Conservation (phyloP, 208 protist species). For the Angomonas ambiguus region DNA sequence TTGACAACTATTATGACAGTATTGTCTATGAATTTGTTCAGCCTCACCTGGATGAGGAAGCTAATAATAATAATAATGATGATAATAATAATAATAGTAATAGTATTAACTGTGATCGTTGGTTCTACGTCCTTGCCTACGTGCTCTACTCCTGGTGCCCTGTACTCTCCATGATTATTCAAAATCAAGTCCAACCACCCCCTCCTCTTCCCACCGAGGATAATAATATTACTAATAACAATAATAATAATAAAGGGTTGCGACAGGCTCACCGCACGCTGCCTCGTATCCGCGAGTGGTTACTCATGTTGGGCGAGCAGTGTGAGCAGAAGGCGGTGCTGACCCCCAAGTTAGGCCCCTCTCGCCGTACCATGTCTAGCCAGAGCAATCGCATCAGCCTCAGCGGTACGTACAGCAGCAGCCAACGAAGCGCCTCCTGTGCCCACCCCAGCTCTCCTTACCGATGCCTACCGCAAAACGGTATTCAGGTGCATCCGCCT, state of each 20-base stretch:
- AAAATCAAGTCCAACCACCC: not conserved
- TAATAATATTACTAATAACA: not conserved
- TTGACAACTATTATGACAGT: not conserved
- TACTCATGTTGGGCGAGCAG: no score
- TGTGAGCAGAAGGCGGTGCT: no score
- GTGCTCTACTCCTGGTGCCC: not conserved
- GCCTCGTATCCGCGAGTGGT: no score
- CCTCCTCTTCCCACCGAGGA: not conserved
- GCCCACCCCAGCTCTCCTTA: no score
- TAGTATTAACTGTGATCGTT: not conserved
- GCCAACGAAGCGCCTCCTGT: no score
- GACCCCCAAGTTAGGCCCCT: no score
- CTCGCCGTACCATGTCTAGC: no score
- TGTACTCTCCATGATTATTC: not conserved
- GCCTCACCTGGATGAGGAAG: no score
- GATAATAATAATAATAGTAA: not conserved
- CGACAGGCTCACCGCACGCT: no score
- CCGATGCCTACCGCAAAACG: no score
- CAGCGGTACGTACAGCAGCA: not conserved
- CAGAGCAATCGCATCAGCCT: not conserved
- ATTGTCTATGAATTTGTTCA: no score
- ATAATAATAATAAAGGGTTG: constrained; percentile 1
- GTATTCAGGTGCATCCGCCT: no score
- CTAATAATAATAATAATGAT: not conserved
- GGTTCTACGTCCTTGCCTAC: not conserved